A percentile compares a stretch with the other conserved stretches of the same genome.
phyloP scores from a whole-genome alignment of 2,329 filamentous ascomycete species.

The Curvularia verruculosa region DNA sequence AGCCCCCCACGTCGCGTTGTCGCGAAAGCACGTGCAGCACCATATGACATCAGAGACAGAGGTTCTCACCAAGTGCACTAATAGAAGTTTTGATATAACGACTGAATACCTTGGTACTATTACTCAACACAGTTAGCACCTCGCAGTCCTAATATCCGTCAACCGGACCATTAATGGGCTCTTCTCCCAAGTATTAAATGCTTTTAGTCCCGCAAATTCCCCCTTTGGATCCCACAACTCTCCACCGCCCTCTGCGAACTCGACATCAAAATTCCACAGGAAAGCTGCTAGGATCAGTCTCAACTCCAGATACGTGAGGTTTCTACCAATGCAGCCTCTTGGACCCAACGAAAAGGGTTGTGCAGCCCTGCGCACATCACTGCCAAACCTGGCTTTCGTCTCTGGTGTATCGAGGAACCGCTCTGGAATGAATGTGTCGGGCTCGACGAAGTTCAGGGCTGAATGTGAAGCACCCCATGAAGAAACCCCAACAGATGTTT shows the following conservation, averaged over 20 bases:
- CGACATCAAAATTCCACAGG: slow-evolving; percentile 46
- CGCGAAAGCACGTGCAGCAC: slow-evolving; percentile 13
- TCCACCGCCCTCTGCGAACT: slow-evolving; percentile 34
- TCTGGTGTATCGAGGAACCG: slow-evolving; percentile 39
- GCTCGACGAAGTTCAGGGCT: slow-evolving; percentile 40
- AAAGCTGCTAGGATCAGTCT: slow-evolving; percentile 39
- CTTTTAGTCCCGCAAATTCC: slow-evolving; percentile 37
- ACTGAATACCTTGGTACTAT: not conserved
- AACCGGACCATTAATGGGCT: slow-evolving; percentile 40
- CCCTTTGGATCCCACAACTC: slow-evolving; percentile 37
- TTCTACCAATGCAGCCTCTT: slow-evolving; percentile 41
- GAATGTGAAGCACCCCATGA: slow-evolving; percentile 41
- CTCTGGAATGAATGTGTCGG: slow-evolving; percentile 45
- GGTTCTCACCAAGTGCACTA: not conserved
- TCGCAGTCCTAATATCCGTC: slow-evolving; percentile 35
- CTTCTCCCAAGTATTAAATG: slow-evolving; percentile 46
- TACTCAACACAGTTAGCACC: not conserved
- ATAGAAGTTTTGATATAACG: not conserved
- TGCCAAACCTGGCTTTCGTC: slow-evolving; percentile 20
- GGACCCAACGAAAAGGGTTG: slow-evolving; percentile 43
- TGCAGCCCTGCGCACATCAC: slow-evolving; percentile 38
- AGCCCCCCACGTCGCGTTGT: slow-evolving; percentile 24
- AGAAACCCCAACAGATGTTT: slow-evolving; percentile 36
- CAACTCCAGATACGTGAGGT: slow-evolving; percentile 46
- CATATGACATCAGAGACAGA: not conserved